Evolutionary conservation across 2,329 filamentous ascomycete species (phyloP).

Genomic region (Beauveria pseudobassiana): DNA sequence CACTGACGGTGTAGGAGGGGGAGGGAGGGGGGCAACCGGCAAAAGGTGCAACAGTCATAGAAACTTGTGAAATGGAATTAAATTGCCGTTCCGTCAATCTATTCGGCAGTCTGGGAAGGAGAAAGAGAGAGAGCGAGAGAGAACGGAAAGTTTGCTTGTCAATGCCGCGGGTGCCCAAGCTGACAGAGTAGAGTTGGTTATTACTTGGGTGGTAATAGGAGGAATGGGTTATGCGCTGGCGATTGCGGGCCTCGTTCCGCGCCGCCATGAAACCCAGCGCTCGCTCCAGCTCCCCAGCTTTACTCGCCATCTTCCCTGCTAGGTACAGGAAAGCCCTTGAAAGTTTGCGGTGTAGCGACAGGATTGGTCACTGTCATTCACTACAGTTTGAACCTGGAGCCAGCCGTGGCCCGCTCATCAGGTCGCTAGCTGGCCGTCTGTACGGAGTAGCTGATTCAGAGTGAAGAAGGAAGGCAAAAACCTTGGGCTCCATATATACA

Average conservation of each 20-base stretch:
- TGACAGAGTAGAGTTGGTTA: background rate
- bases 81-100: background rate
- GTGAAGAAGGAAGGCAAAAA: no score
- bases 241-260: background rate
- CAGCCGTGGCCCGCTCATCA: no score
- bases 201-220: background rate
- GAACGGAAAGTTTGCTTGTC: background rate
- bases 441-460: no score
- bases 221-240: background rate
- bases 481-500: no score
- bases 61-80: background rate
- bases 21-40: no score
- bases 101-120: background rate
- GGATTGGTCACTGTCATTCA: background rate
- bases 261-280: background rate
- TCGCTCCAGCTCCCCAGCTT: background rate
- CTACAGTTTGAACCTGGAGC: no score
- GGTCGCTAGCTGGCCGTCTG: no score
- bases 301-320: background rate
- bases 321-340: background rate
- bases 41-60: no score
- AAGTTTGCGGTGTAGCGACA: background rate
- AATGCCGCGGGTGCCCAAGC: background rate
- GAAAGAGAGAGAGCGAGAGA: background rate
- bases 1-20: no score